phyloP scores from a whole-genome alignment of 257 asterid species.

The Coffea eugenioides region DNA sequence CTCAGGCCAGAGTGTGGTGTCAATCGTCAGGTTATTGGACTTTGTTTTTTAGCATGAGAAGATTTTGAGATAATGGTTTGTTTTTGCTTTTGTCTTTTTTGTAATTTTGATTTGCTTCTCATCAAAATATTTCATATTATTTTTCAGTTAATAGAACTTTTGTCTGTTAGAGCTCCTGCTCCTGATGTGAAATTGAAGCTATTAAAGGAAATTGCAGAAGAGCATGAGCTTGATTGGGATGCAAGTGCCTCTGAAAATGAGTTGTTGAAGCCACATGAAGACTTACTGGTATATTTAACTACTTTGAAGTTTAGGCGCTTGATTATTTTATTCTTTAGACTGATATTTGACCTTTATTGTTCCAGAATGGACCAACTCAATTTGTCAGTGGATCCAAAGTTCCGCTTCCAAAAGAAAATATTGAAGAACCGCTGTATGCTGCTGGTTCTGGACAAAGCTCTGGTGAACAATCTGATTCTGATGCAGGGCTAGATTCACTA shows the following conservation, averaged over 20 bases:
- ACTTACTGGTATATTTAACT: constrained; percentile 59
- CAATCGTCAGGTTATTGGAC: constrained; percentile 75
- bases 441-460: constrained; percentile 40
- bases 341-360: constrained; percentile 19
- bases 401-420: constrained; percentile 66
- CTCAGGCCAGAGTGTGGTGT: constrained; percentile 97
- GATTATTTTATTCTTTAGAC: neutral
- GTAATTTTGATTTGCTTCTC: constrained; percentile 3
- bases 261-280: constrained; percentile 78
- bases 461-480: constrained; percentile 53
- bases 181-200: constrained; percentile 86
- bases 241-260: constrained; percentile 71
- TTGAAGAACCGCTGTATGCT: constrained; percentile 32
- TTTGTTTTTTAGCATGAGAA: constrained; percentile 8
- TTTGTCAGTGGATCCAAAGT: constrained; percentile 60
- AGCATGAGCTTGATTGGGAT: constrained; percentile 93
- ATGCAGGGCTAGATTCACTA: constrained; percentile 50
- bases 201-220: constrained; percentile 90
- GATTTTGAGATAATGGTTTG: neutral
- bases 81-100: neutral
- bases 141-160: constrained; percentile 72
- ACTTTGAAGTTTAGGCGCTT: neutral
- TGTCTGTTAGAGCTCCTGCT: constrained; percentile 88
- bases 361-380: constrained; percentile 77
- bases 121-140: neutral